phyloP scores from a whole-genome alignment of 2,329 filamentous ascomycete genomes.

The Drechslerella coelobrocha region DNA sequence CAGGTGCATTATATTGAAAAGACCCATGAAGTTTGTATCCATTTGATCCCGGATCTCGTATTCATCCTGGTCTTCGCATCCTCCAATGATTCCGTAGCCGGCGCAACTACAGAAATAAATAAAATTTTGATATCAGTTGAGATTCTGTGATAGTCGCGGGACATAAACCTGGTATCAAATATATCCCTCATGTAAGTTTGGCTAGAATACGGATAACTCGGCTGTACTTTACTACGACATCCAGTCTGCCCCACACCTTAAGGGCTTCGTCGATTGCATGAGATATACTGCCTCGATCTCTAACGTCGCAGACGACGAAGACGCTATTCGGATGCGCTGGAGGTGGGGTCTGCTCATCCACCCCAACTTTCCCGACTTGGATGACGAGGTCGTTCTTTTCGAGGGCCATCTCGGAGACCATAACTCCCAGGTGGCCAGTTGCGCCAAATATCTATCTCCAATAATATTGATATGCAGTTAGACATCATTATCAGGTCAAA shows the following conservation, averaged over 20 bases:
- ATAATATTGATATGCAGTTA: too few species aligned
- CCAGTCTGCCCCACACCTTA: constrained; percentile 77
- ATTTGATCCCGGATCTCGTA: constrained; percentile 95
- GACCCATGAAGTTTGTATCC: constrained; percentile 97
- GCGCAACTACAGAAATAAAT: constrained; percentile 66
- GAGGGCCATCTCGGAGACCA: constrained; percentile 81
- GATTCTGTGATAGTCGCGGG: constrained; percentile 39
- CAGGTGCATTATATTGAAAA: constrained; percentile 87
- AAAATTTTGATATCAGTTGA: constrained; percentile 4
- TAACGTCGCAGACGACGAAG: constrained; percentile 86
- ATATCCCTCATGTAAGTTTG: constrained; percentile 25
- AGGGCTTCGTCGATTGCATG: constrained; percentile 74
- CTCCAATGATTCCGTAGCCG: constrained; percentile 88
- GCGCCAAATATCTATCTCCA: constrained; percentile 78
- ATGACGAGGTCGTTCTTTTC: constrained; percentile 81
- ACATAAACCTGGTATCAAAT: constrained; percentile 35
- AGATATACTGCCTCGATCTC: constrained; percentile 77
- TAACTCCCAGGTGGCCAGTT: constrained; percentile 95
- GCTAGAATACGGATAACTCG: neutral
- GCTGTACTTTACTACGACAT: constrained; percentile 77
- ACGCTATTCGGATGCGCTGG: constrained; percentile 75
- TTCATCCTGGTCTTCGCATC: constrained; percentile 96
- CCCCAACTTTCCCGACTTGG: constrained; percentile 80
- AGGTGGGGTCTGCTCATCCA: constrained; percentile 68
- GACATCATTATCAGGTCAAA: too few species aligned